Evolutionary conservation across 257 asterid species (phyloP), one percentile per base, ranked within the genome.

Genomic region (Mitragyna speciosa): DNA sequence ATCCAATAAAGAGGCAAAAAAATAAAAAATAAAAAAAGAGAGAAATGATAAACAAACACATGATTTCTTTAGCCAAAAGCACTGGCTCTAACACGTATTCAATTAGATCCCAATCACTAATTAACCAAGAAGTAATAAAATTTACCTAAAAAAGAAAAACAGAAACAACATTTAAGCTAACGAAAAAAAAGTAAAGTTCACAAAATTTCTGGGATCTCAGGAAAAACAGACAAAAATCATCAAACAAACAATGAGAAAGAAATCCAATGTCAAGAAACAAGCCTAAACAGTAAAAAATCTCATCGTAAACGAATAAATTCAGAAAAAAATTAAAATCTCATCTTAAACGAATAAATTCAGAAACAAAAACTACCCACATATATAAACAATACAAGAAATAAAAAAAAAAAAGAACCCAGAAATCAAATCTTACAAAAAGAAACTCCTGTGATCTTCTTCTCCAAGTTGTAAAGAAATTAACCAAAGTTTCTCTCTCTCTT

Each of bases 341-440:
- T n/a, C 2, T 9, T 16, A 30, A 59, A 58, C 45, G 19, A 36
- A 36, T 16, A 70, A 72, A 20, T 48, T 33, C 12, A 72, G 3
- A n/a, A n/a, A n/a, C n/a, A n/a, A 31, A 33, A 39, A 78, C 10
- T 1, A 49, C 14, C 39, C 47, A 15, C 12, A 17, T 20, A 77
- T 22, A 39, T 15, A 64, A 51, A 61, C 67, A 1, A 26, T 0
- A 24, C 24, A 59, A 2, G 66, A 2, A 59, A 59, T 5, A 54
- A 54, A 54, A 9, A 20, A 28, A 0, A 11, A 14, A 36, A n/a
- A 33, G 19, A 56, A 12, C 70, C 78, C 56, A 61, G 54, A 75
- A 75, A 33, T 36, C 26, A n/a, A 31, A 72, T 47, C 82, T 79
- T 63, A 79, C 78, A 2, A 28, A 56, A 28, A 43, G 19, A 36